Percentiles rank a stretch among this genome's conserved stretches.
Evolutionary conservation across 805 yeast genomes (phyloP).

Genomic region (Starmerella kuoi): DNA sequence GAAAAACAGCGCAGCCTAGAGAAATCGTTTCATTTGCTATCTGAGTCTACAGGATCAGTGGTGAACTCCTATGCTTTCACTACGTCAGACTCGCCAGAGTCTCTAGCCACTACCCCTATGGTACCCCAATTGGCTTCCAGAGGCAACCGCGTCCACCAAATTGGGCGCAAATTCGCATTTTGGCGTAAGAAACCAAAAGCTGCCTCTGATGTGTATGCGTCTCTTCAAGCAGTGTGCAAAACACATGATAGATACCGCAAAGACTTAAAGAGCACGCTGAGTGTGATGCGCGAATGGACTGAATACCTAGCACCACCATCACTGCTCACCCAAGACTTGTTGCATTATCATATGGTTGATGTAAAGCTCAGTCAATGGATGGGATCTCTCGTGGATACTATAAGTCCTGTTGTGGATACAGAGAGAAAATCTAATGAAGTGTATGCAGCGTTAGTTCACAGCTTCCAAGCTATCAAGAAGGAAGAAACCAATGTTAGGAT

Average conservation of each 20-base stretch:
- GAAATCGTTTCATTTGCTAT: no score
- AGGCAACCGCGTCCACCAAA: neutral
- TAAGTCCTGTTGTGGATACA: constrained; percentile 2
- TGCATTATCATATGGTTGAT: constrained; percentile 11
- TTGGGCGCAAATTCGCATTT: constrained; percentile 15
- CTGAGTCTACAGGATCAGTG: no score
- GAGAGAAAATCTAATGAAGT: constrained; percentile 6
- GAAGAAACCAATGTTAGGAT: constrained; percentile 17
- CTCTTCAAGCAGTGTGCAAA: constrained; percentile 14
- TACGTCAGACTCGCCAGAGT: no score
- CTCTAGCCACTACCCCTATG: no score
- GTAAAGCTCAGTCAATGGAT: constrained; percentile 8
- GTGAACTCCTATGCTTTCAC: no score
- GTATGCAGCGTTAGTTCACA: constrained; percentile 12
- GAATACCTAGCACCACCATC: constrained; percentile 7
- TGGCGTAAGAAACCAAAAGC: constrained; percentile 13
- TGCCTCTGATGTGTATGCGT: constrained; percentile 17
- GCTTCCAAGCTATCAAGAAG: constrained; percentile 16
- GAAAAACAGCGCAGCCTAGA: no score
- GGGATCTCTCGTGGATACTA: constrained; percentile 3
- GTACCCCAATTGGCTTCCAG: neutral
- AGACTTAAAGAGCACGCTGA: constrained; percentile 10
- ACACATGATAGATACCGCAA: constrained; percentile 18
- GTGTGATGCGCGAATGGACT: constrained; percentile 19
- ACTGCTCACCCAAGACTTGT: neutral